Evolutionary conservation across 192 early-diverging fungal genomes (phyloP).

Genomic region (Spinellus fusiger): DNA sequence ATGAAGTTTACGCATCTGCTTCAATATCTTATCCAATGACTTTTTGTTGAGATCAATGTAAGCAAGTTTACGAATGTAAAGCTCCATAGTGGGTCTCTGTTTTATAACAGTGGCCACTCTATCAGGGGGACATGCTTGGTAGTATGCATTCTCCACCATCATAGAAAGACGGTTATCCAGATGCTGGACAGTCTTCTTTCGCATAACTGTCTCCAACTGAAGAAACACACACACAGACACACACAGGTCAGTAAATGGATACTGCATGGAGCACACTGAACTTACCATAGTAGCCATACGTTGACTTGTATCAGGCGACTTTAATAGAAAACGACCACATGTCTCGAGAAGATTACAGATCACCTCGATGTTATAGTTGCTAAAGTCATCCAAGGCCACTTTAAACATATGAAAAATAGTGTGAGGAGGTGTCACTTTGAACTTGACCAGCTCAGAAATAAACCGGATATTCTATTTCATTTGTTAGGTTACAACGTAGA

Average conservation of each 20-base stretch:
- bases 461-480: constrained; percentile 64
- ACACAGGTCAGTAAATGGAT: background rate
- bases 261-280: background rate
- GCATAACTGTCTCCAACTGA: constrained; percentile 83
- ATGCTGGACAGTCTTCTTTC: constrained; percentile 81
- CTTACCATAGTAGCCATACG: constrained; percentile 65
- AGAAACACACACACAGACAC: background rate
- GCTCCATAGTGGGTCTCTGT: constrained; percentile 73
- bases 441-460: constrained; percentile 92
- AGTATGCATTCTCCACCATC: constrained; percentile 94
- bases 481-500: background rate
- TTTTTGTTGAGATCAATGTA: constrained; percentile 77
- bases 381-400: constrained; percentile 80
- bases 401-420: constrained; percentile 83
- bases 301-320: constrained; percentile 64
- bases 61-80: constrained; percentile 83
- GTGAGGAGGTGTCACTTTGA: constrained; percentile 75
- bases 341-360: constrained; percentile 80
- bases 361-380: constrained; percentile 77
- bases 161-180: constrained; percentile 77
- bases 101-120: constrained; percentile 55
- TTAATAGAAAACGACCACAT: constrained; percentile 84
- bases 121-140: constrained; percentile 83
- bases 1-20: constrained; percentile 75
- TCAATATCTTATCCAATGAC: constrained; percentile 60